phyloP scores from a whole-genome alignment of 1,284 basidiomycete genomes.

The Xerocomus subilludens region DNA sequence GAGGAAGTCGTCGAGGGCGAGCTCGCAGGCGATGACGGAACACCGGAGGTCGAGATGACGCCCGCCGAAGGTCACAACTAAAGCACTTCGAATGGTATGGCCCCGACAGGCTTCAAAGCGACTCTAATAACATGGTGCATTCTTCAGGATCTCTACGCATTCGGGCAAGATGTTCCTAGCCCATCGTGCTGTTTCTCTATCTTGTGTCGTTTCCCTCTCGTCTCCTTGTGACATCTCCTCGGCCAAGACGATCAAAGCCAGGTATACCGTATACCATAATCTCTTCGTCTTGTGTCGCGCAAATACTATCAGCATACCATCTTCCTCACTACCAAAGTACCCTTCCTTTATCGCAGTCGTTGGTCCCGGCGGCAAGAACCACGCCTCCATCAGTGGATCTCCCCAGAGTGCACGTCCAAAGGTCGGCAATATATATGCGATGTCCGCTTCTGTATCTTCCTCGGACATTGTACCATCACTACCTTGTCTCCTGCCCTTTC shows the following conservation, averaged over 20 bases:
- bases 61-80: conserved; percentile 18
- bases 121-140: conserved; percentile 62
- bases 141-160: conserved; percentile 57
- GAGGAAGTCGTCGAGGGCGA: conserved; percentile 54
- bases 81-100: not conserved
- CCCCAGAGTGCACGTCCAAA: conserved; percentile 74
- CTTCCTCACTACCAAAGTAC: conserved; percentile 62
- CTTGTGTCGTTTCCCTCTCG: not conserved
- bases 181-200: conserved; percentile 54
- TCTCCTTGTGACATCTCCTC: conserved; percentile 41
- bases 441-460: conserved; percentile 43
- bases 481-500: conserved; percentile 11
- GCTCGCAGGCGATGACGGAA: conserved; percentile 49
- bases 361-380: conserved; percentile 64
- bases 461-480: conserved; percentile 10
- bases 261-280: conserved; percentile 76
- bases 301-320: conserved; percentile 56
- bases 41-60: conserved; percentile 47
- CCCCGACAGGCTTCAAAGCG: too few species aligned
- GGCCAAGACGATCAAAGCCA: conserved; percentile 64
- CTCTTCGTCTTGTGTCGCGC: conserved; percentile 68
- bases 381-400: conserved; percentile 74
- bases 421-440: conserved; percentile 63
- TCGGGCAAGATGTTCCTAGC: conserved; percentile 56
- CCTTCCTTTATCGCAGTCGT: conserved; percentile 67